Evolutionary conservation across 352 stramenopile genomes (phyloP).

Genomic region (Phytopythium delawarense): DNA sequence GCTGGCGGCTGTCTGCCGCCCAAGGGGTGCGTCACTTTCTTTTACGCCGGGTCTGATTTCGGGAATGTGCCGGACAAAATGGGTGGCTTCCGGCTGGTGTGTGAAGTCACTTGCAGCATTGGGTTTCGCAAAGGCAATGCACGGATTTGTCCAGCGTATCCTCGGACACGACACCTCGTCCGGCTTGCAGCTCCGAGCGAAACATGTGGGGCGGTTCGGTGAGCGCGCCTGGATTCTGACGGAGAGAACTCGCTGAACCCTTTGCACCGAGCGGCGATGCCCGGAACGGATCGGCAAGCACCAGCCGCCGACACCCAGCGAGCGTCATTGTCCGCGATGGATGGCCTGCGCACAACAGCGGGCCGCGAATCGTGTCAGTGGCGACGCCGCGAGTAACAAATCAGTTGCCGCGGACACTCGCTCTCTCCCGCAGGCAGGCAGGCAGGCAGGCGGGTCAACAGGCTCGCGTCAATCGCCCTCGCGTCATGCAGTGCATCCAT

Average conservation of each 20-base stretch:
- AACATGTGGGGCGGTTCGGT: not conserved
- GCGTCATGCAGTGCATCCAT: too few relatives aligned
- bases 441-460: too few relatives aligned
- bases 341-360: not conserved
- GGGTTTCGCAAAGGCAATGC: not conserved
- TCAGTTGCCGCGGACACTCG: not conserved
- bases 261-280: not conserved
- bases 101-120: too few relatives aligned
- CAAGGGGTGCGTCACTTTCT: not conserved
- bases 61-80: not conserved
- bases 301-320: not conserved
- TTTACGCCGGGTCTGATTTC: not conserved
- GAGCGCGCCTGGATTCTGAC: not conserved
- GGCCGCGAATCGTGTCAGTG: not conserved
- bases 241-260: not conserved
- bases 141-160: too few relatives aligned
- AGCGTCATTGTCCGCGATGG: not conserved
- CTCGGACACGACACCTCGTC: constrained; percentile 1
- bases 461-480: too few relatives aligned
- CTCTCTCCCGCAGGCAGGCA: not conserved
- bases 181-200: not conserved
- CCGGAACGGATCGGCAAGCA: not conserved
- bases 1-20: not conserved
- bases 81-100: too few relatives aligned
- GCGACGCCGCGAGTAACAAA: not conserved